Conservation (phyloP, 805 yeast genomes). For the Kodamaea hsintzibuensis region DNA sequence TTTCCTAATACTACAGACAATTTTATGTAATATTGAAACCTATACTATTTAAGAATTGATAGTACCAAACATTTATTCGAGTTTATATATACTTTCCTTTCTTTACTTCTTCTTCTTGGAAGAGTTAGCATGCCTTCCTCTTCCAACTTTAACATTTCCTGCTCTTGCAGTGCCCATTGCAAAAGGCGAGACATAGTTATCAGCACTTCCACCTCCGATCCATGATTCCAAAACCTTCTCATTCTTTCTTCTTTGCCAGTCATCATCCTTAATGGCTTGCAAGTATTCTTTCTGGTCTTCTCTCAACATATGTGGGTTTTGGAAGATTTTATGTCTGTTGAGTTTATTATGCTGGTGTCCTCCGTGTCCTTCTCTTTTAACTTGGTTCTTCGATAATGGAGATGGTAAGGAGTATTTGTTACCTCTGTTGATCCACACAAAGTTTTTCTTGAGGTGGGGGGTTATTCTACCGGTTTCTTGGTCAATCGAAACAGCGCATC, state of each 20-base stretch:
- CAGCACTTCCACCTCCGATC: slow-evolving; percentile 94
- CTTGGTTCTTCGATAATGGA: slow-evolving; percentile 81
- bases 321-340: slow-evolving; percentile 50
- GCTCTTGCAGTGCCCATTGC: slow-evolving; percentile 42
- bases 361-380: slow-evolving; percentile 72
- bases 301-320: slow-evolving; percentile 60
- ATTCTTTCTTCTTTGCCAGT: slow-evolving; percentile 82
- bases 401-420: slow-evolving; percentile 77
- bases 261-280: slow-evolving; percentile 82
- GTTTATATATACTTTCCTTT: neutral
- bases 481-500: slow-evolving; percentile 89
- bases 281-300: slow-evolving; percentile 95
- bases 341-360: slow-evolving; percentile 75
- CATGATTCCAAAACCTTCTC: slow-evolving; percentile 85
- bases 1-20: no score
- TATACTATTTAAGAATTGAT: no score
- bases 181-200: slow-evolving; percentile 87
- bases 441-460: slow-evolving; percentile 86
- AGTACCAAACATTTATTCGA: no score
- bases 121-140: slow-evolving; percentile 79
- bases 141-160: slow-evolving; percentile 78
- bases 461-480: slow-evolving; percentile 76
- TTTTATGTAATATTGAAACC: no score
- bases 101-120: slow-evolving; percentile 27
- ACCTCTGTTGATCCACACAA: slow-evolving; percentile 93